Conservation (phyloP, 352 stramenopile species). For the Globisporangium middletonii region DNA sequence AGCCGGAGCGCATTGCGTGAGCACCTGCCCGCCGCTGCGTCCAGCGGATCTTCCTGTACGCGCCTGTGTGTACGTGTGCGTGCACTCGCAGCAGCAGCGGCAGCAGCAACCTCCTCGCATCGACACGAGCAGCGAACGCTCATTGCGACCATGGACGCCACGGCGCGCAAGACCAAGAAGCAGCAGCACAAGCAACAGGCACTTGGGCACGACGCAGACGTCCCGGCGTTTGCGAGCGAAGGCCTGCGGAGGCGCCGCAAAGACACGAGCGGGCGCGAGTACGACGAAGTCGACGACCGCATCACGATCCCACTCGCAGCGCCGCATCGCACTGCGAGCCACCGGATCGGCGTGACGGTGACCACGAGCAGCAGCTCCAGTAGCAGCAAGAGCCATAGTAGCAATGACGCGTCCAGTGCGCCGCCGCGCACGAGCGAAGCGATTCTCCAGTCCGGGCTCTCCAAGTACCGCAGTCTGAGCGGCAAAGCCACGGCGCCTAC, state of each 20-base stretch:
- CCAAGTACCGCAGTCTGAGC: conserved; percentile 56
- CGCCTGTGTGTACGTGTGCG: background rate
- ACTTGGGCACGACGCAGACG: background rate
- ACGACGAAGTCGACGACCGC: conserved; percentile 57
- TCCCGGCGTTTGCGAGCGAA: background rate
- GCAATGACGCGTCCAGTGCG: background rate
- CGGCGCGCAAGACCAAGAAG: conserved; percentile 7
- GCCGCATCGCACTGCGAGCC: background rate
- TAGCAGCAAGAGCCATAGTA: background rate
- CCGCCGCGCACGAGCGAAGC: conserved; percentile 14
- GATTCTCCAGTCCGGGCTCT: conserved; percentile 51
- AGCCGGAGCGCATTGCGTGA: background rate
- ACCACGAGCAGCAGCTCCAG: conserved; percentile 1
- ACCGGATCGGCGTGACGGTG: conserved; percentile 6
- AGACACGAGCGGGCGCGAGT: conserved; percentile 12
- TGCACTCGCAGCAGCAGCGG: background rate
- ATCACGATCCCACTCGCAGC: conserved; percentile 59
- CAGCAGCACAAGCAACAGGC: background rate
- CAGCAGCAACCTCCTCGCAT: background rate
- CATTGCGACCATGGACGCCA: background rate
- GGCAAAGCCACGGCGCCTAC: background rate
- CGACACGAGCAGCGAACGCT: background rate
- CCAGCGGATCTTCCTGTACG: conserved; percentile 1
- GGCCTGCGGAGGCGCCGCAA: conserved; percentile 14
- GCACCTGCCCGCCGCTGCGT: conserved; percentile 1